phyloP scores from a whole-genome alignment of 805 yeast genomes.

The Jamesozyma hellenica region DNA sequence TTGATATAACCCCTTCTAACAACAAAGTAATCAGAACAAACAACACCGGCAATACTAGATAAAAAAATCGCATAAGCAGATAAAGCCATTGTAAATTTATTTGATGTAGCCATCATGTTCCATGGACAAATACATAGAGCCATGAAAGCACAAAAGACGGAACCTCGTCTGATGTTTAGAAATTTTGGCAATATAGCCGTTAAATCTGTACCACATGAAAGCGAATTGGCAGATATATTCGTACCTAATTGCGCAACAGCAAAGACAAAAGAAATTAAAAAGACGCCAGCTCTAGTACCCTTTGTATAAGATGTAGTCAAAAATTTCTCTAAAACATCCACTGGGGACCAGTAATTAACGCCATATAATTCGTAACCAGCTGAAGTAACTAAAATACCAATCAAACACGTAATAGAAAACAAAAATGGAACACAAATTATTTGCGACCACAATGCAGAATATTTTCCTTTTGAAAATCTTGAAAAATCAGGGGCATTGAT shows the following conservation, averaged over 20 bases:
- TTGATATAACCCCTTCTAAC: conserved; percentile 60
- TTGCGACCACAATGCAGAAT: conserved; percentile 41
- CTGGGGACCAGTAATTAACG: conserved; percentile 35
- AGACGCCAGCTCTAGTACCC: conserved; percentile 64
- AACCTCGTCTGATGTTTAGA: conserved; percentile 71
- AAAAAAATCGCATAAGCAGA: conserved; percentile 80
- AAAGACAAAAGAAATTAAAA: conserved; percentile 60
- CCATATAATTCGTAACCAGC: conserved; percentile 41
- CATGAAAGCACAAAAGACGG: conserved; percentile 62
- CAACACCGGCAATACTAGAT: conserved; percentile 74
- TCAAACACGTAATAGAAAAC: conserved; percentile 64
- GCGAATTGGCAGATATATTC: conserved; percentile 61
- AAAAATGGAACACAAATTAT: conserved; percentile 54
- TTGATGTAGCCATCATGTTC: conserved; percentile 61
- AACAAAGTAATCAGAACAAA: conserved; percentile 56
- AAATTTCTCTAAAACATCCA: conserved; percentile 48
- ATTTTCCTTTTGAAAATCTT: conserved; percentile 50
- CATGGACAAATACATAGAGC: conserved; percentile 75
- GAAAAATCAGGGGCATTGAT: conserved; percentile 78
- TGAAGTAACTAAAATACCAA: conserved; percentile 71
- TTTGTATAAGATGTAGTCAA: conserved; percentile 29
- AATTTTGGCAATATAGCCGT: conserved; percentile 55
- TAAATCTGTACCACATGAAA: conserved; percentile 68
- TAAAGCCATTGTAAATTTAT: conserved; percentile 68
- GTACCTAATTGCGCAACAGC: conserved; percentile 75